phyloP scores from a whole-genome alignment of 495 filamentous ascomycete species.

The Thermochaetoides thermophila region DNA sequence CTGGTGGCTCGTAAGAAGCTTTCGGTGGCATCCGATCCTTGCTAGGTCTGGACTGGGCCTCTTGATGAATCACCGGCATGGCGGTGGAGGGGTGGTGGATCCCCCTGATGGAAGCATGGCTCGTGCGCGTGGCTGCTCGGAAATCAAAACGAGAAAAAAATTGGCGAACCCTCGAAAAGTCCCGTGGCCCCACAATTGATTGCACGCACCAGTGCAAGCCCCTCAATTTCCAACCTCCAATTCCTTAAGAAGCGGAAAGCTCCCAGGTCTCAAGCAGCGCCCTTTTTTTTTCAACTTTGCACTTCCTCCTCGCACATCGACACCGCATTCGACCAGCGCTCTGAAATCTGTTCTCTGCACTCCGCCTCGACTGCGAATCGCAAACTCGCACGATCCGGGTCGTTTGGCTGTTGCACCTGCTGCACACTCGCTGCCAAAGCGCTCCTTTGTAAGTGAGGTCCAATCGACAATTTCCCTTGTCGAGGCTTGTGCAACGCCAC shows the following conservation, averaged over 20 bases:
- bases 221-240: slow-evolving; percentile 6
- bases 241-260: too few relatives aligned
- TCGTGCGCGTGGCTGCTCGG: slow-evolving; percentile 10
- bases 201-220: slow-evolving; percentile 8
- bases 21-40: too few relatives aligned
- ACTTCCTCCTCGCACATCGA: too few relatives aligned
- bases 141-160: slow-evolving; percentile 10
- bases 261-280: too few relatives aligned
- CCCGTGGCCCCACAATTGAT: slow-evolving; percentile 12
- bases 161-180: slow-evolving; percentile 10
- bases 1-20: too few relatives aligned
- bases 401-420: not conserved
- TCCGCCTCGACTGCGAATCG: too few relatives aligned
- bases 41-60: too few relatives aligned
- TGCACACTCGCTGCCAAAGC: not conserved
- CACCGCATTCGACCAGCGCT: too few relatives aligned
- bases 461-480: not conserved
- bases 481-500: slow-evolving; percentile 2
- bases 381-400: too few relatives aligned
- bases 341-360: too few relatives aligned
- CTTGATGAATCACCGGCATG: not conserved
- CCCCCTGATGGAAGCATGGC: too few relatives aligned
- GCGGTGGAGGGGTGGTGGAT: too few relatives aligned
- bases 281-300: slow-evolving; percentile 3
- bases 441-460: slow-evolving; percentile 1